Evolutionary conservation across 2,329 filamentous ascomycete species (phyloP), one percentile per base, ranked within the genome.

Genomic region (Lasiodiplodia theobromae): DNA sequence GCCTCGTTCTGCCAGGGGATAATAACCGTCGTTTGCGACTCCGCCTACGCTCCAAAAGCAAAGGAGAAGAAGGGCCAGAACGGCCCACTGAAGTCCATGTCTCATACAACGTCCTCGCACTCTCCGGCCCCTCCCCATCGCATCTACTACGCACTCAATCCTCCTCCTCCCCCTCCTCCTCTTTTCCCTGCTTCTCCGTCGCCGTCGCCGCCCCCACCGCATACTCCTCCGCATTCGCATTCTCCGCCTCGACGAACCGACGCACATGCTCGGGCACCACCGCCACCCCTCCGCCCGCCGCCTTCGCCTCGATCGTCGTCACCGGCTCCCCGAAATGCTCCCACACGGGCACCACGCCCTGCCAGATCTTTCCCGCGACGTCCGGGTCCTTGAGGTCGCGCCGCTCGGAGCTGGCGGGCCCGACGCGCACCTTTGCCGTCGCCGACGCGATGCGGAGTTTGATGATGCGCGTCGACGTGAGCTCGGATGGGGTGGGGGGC

Each of bases 391-490:
- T 80, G 72, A 81, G 71, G 76, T 90, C 88, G 73, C 86, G 85
- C 70, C 81, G 83, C 69, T 89, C 86, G 74, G 89, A 87, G n/a
- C 84, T 84, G 1, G 92, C 89, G 49, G 84, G 84, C 0, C 92
- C 92, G 28, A 85, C 83, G 8, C 92, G 84, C 52, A 92, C 83
- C 85, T 97, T 97, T 34, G 89, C 92, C 74, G 91, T 94, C 4
- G 91, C 93, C 62, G 87, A 88, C 18, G 86, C 84, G 69, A 96
- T 87, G 58, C 80, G 84, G 12, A 96, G 88, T 71, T 85, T 88
- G 68, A 96, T 80, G 51, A 97, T 88, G 53, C 87, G 86, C 0
- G 93, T 97, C 69, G 87, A 89, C 69, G 88, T 87, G 84, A 96
- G 86, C 83, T 97, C 93, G 12, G 89, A 88, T 57, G 84, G 84